Evolutionary conservation across 148 eudicot genomes (phyloP), one percentile per base, ranked within the genome.

Genomic region (Rhododendron molle): DNA sequence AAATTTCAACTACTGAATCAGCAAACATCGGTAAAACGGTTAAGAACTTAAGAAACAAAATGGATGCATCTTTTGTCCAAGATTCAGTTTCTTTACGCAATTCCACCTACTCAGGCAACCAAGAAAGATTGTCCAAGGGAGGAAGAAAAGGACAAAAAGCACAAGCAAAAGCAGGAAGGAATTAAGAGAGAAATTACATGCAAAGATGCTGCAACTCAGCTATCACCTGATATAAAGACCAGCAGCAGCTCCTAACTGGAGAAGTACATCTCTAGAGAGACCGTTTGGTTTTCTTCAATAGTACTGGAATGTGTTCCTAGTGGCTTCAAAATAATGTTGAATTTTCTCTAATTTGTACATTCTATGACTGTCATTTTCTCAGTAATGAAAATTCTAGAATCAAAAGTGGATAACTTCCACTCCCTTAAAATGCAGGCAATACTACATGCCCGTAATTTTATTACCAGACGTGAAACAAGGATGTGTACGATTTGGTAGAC

Each of bases 71-170:
- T 81, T 38, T 36, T 56, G 67, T 21, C 20, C 7, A 9, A 12
- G 36, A 18, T 56, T 81, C 83, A 32, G 49, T 56, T n/a, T 56
- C 65, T 80, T 49, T 14, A 28, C 2, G 16, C 60, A 47, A 32
- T 80, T 49, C 38, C 71, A 58, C 44, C 69, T 18, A 30, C 78
- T 40, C 85, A 91, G 92, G 87, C 87, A 58, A 88, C 54, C 85
- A 89, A 81, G 86, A 89, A 87, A 86, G 86, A 88, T 16, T 81
- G 76, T 69, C 80, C 87, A 54, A 78, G 58, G 84, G 91, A 85
- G 52, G 88, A 50, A 7, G 87, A 86, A 67, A 90, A 47, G 58
- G 91, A 86, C 7, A 82, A 79, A 86, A 87, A 81, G 74, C 87
- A 88, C 65, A 88, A 89, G 85, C 81, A 74, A 52, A 90, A 83